Conservation (phyloP, 768 basidiomycete species). For the Rhodotorula diobovata region DNA sequence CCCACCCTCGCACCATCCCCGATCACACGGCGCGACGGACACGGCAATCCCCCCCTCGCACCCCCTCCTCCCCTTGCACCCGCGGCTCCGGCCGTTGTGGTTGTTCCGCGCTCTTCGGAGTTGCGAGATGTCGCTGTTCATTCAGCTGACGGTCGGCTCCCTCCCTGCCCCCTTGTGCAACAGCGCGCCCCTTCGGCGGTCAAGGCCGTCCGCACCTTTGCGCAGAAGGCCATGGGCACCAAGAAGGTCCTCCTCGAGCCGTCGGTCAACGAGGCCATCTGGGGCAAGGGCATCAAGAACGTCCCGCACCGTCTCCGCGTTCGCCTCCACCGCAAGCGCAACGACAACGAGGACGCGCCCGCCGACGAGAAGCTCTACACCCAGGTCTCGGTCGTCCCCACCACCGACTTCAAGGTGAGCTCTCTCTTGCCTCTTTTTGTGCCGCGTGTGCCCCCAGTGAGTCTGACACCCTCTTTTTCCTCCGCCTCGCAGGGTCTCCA, state of each 20-base stretch:
- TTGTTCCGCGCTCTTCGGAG: constrained; percentile 1
- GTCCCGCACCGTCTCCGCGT: constrained; percentile 88
- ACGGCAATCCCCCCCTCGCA: not conserved
- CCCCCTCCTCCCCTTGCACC: not conserved
- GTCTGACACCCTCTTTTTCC: not conserved
- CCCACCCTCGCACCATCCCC: not conserved
- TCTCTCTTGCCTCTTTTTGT: not conserved
- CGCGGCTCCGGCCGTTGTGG: not conserved
- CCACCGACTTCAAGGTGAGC: constrained; percentile 54
- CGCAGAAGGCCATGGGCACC: constrained; percentile 93
- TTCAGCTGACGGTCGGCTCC: not conserved
- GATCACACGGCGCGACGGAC: not conserved
- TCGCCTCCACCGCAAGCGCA: constrained; percentile 90
- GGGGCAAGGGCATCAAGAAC: constrained; percentile 88
- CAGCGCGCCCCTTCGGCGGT: constrained; percentile 91
- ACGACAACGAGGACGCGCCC: constrained; percentile 99
- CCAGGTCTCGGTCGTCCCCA: constrained; percentile 27
- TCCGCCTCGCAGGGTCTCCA: constrained; percentile 65
- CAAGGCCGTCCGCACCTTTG: constrained; percentile 88
- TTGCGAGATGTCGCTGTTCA: constrained; percentile 1
- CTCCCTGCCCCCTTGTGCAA: not conserved
- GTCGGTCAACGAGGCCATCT: constrained; percentile 84
- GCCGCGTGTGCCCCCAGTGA: not conserved
- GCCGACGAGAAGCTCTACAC: constrained; percentile 46
- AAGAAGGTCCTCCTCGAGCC: constrained; percentile 89